Evolutionary conservation across 345 rosid species (phyloP).

Genomic region (Ceriops decandra): DNA sequence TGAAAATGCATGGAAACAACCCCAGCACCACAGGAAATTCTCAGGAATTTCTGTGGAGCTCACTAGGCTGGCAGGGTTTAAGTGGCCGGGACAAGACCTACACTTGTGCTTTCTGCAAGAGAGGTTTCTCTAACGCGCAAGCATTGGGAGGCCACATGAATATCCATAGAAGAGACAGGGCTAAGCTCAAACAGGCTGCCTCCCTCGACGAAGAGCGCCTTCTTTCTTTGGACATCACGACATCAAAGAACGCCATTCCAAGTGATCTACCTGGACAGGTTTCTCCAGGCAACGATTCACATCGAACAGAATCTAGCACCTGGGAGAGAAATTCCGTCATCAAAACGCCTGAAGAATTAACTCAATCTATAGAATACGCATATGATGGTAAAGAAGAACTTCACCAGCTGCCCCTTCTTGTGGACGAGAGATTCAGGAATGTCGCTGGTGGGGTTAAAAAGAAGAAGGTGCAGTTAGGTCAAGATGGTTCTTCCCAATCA

Average conservation of each 20-base stretch:
- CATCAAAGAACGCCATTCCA: neutral
- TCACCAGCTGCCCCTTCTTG: neutral
- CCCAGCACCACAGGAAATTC: conserved; percentile 13
- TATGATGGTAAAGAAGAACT: neutral
- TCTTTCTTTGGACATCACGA: conserved; percentile 28
- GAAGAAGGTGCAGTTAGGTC: neutral
- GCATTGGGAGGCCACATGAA: conserved; percentile 36
- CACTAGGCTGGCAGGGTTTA: conserved; percentile 10
- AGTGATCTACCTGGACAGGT: neutral
- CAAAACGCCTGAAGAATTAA: conserved; percentile 1
- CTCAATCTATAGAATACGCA: neutral
- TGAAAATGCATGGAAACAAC: conserved; percentile 22
- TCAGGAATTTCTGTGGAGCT: conserved; percentile 9
- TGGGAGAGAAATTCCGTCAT: conserved; percentile 13
- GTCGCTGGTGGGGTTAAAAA: neutral
- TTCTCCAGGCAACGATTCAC: neutral
- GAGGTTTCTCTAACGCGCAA: conserved; percentile 31
- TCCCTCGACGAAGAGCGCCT: conserved; percentile 20
- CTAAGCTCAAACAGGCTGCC: conserved; percentile 21
- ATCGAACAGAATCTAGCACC: neutral
- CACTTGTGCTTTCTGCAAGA: conserved; percentile 30
- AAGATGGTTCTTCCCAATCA: neutral
- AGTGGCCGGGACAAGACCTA: conserved; percentile 26
- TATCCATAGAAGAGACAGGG: conserved; percentile 33
- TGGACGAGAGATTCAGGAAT: neutral